Evolutionary conservation across 176 grass and related monocot genomes (phyloP).

Genomic region (Alopecurus myosuroides): DNA sequence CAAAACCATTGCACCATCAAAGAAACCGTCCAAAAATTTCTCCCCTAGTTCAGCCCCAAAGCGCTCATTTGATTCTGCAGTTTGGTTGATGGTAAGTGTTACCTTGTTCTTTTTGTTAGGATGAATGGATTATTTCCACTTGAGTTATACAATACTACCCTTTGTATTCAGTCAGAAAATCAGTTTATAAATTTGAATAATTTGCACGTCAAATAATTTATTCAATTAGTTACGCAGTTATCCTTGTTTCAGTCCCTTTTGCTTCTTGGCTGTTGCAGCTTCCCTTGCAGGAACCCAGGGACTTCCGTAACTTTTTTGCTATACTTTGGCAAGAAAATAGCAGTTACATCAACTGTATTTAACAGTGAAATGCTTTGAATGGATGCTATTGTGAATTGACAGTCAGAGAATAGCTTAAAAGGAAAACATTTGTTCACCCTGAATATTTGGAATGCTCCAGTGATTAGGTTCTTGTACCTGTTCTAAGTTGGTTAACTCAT

Average conservation of each 20-base stretch:
- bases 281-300: not conserved
- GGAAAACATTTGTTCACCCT: not conserved
- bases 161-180: conserved; percentile 1
- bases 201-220: not conserved
- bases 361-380: not conserved
- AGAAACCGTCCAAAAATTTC: conserved; percentile 59
- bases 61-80: conserved; percentile 80
- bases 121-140: conserved; percentile 7
- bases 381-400: conserved; percentile 10
- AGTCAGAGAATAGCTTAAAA: not conserved
- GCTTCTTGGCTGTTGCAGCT: not conserved
- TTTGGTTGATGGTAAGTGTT: conserved; percentile 80
- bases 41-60: conserved; percentile 64
- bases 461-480: not conserved
- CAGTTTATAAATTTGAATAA: not conserved
- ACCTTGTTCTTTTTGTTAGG: conserved; percentile 16
- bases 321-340: conserved; percentile 2
- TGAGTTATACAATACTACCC: not conserved
- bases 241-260: conserved; percentile 1
- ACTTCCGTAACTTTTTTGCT: not conserved
- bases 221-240: not conserved
- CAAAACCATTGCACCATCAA: conserved; percentile 65
- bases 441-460: not conserved
- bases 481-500: not conserved
- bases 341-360: not conserved